A percentile compares a stretch with the other conserved stretches of the same genome.
These are phyloP conservation scores for Saccharomycopsis microspora DNA, from an alignment of 805 yeast species.

Conservation along the genomic window DNA sequence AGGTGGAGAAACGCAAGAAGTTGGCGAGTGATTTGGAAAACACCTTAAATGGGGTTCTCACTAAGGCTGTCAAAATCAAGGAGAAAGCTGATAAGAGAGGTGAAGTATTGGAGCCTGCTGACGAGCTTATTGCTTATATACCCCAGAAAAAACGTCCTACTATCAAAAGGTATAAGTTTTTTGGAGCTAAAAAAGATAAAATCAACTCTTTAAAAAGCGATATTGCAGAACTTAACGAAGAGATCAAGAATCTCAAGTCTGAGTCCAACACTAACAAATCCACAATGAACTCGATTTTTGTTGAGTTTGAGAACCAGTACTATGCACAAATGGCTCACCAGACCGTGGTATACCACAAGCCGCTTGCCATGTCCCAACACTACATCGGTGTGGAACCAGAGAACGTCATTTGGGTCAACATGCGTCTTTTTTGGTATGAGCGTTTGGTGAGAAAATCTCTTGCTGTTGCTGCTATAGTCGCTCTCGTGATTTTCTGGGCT, in stretches of 20 bases:
- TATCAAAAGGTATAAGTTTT: conserved; percentile 29
- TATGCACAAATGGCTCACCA: conserved; percentile 66
- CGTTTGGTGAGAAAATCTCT: conserved; percentile 40
- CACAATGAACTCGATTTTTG: conserved; percentile 74
- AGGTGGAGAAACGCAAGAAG: conserved; percentile 46
- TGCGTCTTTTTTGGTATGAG: conserved; percentile 79
- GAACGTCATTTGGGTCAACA: conserved; percentile 58
- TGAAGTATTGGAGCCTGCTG: conserved; percentile 29
- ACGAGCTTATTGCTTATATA: conserved; percentile 44
- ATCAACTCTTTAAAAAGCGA: conserved; percentile 45
- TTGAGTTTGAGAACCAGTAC: conserved; percentile 69
- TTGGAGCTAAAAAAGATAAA: conserved; percentile 55
- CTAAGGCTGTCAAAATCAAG: conserved; percentile 51
- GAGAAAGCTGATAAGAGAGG: conserved; percentile 61
- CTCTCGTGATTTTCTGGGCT: conserved; percentile 57
- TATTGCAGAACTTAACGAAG: conserved; percentile 44
- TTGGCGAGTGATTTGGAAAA: conserved; percentile 55
- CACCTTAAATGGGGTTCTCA: conserved; percentile 48
- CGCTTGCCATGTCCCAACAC: conserved; percentile 50
- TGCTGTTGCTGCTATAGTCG: conserved; percentile 42
- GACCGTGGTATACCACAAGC: conserved; percentile 50
- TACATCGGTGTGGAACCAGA: conserved; percentile 52
- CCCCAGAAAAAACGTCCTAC: conserved; percentile 62
- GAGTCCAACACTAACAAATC: conserved; percentile 28
- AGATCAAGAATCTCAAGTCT: conserved; percentile 44